A percentile compares a stretch with the other conserved stretches of the same genome.
phyloP scores from a whole-genome alignment of 768 basidiomycete genomes.

The Hysterangium stoloniferum region DNA sequence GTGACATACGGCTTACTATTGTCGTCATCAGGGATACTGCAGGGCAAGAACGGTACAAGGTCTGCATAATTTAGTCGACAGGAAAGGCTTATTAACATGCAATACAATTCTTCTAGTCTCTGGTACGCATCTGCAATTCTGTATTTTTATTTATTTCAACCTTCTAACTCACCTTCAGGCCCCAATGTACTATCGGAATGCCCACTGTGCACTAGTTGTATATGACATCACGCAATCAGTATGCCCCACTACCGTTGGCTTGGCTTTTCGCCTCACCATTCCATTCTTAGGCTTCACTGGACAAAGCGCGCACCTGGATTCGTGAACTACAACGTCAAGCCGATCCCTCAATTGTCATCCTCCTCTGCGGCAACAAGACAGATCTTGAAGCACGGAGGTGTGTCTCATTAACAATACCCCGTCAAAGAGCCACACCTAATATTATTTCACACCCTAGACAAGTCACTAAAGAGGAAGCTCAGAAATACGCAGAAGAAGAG shows the following conservation, averaged over 20 bases:
- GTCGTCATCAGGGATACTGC: conserved; percentile 67
- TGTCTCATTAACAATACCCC: not conserved
- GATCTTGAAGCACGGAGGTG: conserved; percentile 75
- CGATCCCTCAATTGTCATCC: conserved; percentile 93
- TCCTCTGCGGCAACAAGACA: conserved; percentile 92
- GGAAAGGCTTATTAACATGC: conserved; percentile 4
- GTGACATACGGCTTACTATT: conserved; percentile 10
- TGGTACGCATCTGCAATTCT: conserved; percentile 34
- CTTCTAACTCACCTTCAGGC: conserved; percentile 37
- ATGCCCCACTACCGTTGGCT: not conserved
- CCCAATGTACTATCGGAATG: conserved; percentile 95
- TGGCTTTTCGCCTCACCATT: not conserved
- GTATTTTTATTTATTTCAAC: too few relatives aligned
- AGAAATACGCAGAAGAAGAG: conserved; percentile 89
- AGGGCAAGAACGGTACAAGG: conserved; percentile 93
- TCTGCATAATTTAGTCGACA: conserved; percentile 21
- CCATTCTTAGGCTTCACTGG: conserved; percentile 62
- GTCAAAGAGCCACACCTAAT: not conserved
- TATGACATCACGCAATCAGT: conserved; percentile 88
- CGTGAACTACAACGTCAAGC: conserved; percentile 95
- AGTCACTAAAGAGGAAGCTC: conserved; percentile 79
- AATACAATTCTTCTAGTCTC: conserved; percentile 28
- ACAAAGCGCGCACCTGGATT: conserved; percentile 96
- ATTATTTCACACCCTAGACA: conserved; percentile 29
- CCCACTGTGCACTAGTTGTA: conserved; percentile 89